A percentile compares a stretch with the other conserved stretches of the same genome.
Evolutionary conservation across 2,329 filamentous ascomycete genomes (phyloP).

Genomic region (Verticillium klebahnii): DNA sequence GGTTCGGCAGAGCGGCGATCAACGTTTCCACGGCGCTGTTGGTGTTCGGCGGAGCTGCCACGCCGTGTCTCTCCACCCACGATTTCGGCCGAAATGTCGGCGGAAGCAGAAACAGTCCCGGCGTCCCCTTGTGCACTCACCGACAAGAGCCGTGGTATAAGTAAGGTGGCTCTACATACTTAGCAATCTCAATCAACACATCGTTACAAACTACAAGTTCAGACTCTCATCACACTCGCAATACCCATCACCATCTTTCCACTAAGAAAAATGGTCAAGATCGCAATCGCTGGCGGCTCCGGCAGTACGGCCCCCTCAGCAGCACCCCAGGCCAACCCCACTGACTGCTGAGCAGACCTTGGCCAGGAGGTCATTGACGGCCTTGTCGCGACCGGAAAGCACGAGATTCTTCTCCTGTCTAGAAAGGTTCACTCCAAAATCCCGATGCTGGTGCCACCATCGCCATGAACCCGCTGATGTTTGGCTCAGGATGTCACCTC

Average conservation of each 20-base stretch:
- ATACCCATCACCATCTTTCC: neutral
- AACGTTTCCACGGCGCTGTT: too few species aligned
- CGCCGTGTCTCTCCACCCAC: neutral
- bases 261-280: constrained; percentile 14
- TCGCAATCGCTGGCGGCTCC: constrained; percentile 18
- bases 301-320: constrained; percentile 3
- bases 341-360: constrained; percentile 34
- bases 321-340: too few species aligned
- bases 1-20: too few species aligned
- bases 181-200: neutral
- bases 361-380: constrained; percentile 47
- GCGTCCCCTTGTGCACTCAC: neutral
- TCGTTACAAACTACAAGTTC: neutral
- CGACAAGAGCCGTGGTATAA: neutral
- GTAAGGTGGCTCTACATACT: neutral
- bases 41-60: neutral
- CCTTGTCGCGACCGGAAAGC: constrained; percentile 41
- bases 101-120: neutral
- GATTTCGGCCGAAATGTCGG: neutral
- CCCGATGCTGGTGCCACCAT: too few species aligned
- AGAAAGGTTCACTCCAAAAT: constrained; percentile 30
- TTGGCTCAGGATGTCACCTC: constrained; percentile 16
- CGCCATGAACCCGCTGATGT: neutral
- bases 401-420: constrained; percentile 47
- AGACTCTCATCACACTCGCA: too few species aligned